Base-by-base conservation (phyloP, 1,284 basidiomycete genomes). In the Moniliella sp. region DNA sequence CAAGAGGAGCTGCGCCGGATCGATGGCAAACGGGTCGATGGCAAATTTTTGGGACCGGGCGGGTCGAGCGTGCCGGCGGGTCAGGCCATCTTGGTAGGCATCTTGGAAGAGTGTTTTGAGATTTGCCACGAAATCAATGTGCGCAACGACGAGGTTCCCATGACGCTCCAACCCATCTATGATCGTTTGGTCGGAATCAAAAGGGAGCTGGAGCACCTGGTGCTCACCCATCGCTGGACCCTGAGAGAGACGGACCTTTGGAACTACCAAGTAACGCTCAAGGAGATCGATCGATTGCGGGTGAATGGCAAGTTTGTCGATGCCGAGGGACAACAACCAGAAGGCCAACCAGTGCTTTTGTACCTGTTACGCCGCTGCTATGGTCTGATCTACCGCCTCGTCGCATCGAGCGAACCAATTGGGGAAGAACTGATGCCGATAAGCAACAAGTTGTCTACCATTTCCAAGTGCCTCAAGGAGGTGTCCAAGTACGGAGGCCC, bases 381-480 rank as follows among this genome's bases (percentile, higher is more conserved):
- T 61, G 88, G 88, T 42, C 69, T 94, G 33, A 86, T 93, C 48
- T 94, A 93, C 63, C 73, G 78, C 16, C 64, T 97, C 31, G 72
- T 99, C 43, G 86, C 84, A 15, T 86, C 84, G n/a, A 84, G 80
- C 35, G 88, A 94, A 64, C 91, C 91, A 0, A 84, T 99, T n/a
- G 91, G 83, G 0, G 86, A 93, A 61, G 86, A 94, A 61, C 66
- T 94, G 18, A 91, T 91, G 77, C 86, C 86, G 4, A 73, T 93
- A 32, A 59, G 59, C 27, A 62, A 63, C 37, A 88, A 88, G 62
- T 46, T 75, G 1, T 48, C 47, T 5, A 51, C 45, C 18, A 41
- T 57, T 15, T 38, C 40, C 14, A 93, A 88, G 60, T 93, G 86
- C 51, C 68, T 97, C 37, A 93, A 88, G 55, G 91, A 99, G 63